Evolutionary conservation across 2,329 filamentous ascomycete genomes (phyloP).

Genomic region (Arthrinium phaeospermum): DNA sequence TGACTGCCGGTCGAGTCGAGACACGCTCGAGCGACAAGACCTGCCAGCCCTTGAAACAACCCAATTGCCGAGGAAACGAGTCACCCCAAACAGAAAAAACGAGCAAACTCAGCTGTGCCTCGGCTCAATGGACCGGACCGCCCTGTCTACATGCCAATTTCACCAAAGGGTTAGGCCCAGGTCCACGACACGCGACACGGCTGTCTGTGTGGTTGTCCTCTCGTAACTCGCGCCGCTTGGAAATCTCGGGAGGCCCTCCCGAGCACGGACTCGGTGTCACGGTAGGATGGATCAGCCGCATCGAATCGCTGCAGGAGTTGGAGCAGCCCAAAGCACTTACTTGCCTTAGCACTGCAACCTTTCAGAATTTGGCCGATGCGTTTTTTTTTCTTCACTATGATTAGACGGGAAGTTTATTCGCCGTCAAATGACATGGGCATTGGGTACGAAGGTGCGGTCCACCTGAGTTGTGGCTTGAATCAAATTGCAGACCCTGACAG

Average conservation of each 20-base stretch:
- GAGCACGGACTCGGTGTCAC: constrained; percentile 13
- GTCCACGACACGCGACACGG: neutral
- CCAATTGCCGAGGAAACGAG: neutral
- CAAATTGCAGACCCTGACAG: neutral
- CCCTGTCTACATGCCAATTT: neutral
- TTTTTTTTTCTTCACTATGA: neutral
- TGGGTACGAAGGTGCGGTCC: neutral
- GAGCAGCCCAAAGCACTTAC: neutral
- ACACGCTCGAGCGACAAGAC: neutral
- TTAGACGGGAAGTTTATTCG: neutral
- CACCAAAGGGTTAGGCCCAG: neutral
- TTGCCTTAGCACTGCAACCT: neutral
- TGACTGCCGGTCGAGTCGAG: neutral
- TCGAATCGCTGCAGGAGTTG: neutral
- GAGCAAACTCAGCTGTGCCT: neutral
- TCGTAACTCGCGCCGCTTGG: neutral
- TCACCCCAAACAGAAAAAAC: neutral
- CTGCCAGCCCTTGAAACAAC: neutral
- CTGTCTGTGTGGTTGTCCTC: neutral
- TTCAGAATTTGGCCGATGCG: neutral
- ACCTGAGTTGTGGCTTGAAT: neutral
- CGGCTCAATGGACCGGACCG: neutral
- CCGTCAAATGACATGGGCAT: neutral
- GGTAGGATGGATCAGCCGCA: neutral
- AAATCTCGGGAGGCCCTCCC: neutral